phyloP scores from a whole-genome alignment of 202 grass and related monocot species.

The Elaeis oleifera region DNA sequence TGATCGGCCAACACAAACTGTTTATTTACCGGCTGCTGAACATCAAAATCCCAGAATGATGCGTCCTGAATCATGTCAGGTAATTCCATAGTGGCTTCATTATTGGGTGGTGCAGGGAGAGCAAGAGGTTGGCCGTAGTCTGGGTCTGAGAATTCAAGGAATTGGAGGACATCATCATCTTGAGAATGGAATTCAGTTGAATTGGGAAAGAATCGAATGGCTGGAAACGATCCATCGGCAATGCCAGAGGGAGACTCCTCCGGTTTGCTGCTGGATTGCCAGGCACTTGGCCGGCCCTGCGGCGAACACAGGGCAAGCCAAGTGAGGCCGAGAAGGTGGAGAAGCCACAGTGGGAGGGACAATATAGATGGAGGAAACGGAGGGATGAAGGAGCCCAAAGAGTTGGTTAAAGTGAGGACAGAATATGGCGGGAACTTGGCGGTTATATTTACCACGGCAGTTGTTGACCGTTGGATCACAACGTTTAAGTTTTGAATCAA shows the following conservation, averaged over 20 bases:
- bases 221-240: not conserved
- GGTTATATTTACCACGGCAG: constrained; percentile 2
- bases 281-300: constrained; percentile 2
- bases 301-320: not conserved
- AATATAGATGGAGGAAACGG: not conserved
- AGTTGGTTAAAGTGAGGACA: not conserved
- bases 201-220: not conserved
- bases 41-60: not conserved
- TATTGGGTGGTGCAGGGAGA: not conserved
- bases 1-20: not conserved
- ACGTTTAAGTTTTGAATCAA: not conserved
- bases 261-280: too few relatives aligned
- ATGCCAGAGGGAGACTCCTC: not conserved
- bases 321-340: not conserved
- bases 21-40: too few relatives aligned
- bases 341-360: not conserved
- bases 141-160: constrained; percentile 6
- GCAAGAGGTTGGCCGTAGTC: not conserved
- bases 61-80: not conserved
- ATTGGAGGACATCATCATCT: constrained; percentile 9
- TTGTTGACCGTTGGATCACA: constrained; percentile 7
- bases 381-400: not conserved
- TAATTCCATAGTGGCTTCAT: not conserved
- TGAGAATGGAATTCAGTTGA: not conserved
- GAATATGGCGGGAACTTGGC: constrained; percentile 9